Base-by-base conservation (phyloP, 441 rosid species). In the Gossypium aridum region DNA sequence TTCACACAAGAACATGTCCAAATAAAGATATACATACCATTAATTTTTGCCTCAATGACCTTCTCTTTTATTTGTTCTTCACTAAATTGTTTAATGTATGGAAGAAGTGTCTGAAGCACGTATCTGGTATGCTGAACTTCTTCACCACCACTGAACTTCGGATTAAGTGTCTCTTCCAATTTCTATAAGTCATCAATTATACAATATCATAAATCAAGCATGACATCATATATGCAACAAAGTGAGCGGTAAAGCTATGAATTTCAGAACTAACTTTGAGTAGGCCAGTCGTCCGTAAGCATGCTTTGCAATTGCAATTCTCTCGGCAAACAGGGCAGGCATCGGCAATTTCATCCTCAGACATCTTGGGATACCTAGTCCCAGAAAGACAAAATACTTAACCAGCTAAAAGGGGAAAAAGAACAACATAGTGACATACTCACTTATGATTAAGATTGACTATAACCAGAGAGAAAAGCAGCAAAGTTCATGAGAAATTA, bases 301-400 rank as follows among this genome's bases (percentile, higher is more conserved):
- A 90, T 45, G 89, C 77, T 80, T 89, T 89, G 78, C 96, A 90
- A 73, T 87, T 89, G 80, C 96, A 89, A 76, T 85, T 90, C 19
- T 67, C 57, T 1, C 75, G 79, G 73, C 96, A 89, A 80, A 89
- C 75, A 17, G 96, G 96, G 70, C 96, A 90, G 66, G 77, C 78
- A 4, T 75, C 70, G 4, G 87, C 87, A 75, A 89, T 78, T 37
- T 82, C 89, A 25, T 85, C 84, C 79, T 82, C 84, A 19, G 83
- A 78, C 86, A 81, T 75, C 63, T 75, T 82, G 70, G 93, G 96
- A 80, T 90, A 90, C 95, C 92, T 90, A 53, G 23, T 75, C 6
- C 71, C 10, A 69, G 0, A 45, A 76, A 47, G 19, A 23, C 2
- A 64, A n/a, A 61, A 9, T 5, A 69, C 16, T 45, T 22, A 71